A percentile compares a stretch with the other conserved stretches of the same genome.
phyloP scores from a whole-genome alignment of 108 stramenopile genomes.

The Phaeodactylum tricornutum region DNA sequence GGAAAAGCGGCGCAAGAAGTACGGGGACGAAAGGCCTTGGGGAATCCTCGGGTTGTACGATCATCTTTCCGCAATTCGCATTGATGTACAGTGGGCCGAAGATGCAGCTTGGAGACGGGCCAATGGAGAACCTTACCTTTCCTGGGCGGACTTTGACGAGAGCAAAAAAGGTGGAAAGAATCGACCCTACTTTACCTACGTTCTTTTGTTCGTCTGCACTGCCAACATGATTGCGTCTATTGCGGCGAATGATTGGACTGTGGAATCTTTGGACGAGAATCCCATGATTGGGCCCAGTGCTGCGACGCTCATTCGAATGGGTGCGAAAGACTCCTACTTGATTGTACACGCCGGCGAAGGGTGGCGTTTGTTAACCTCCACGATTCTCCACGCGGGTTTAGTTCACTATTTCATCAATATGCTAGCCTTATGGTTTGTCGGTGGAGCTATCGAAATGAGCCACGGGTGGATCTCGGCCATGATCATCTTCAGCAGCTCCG shows the following conservation, averaged over 20 bases:
- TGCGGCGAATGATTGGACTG: constrained; percentile 71
- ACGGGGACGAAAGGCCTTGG: constrained; percentile 74
- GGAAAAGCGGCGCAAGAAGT: constrained; percentile 68
- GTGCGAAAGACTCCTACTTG: constrained; percentile 80
- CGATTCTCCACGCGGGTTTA: constrained; percentile 93
- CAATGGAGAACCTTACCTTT: constrained; percentile 60
- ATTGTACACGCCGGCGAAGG: constrained; percentile 82
- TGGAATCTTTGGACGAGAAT: constrained; percentile 76
- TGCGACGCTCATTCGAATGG: constrained; percentile 74
- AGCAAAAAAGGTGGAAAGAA: constrained; percentile 44
- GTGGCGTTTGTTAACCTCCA: constrained; percentile 75
- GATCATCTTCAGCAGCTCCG: constrained; percentile 61
- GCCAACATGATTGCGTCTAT: constrained; percentile 55
- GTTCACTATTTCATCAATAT: constrained; percentile 90
- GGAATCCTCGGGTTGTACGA: constrained; percentile 80
- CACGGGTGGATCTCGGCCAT: constrained; percentile 67
- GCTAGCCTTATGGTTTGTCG: constrained; percentile 83
- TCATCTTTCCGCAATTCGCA: constrained; percentile 52
- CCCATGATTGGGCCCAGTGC: constrained; percentile 77
- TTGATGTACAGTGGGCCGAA: constrained; percentile 87
- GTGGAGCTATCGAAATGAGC: constrained; percentile 78
- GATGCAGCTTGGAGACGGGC: constrained; percentile 74
- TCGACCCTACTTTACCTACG: constrained; percentile 69
- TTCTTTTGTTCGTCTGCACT: constrained; percentile 53
- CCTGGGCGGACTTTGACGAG: constrained; percentile 74